A percentile compares a stretch with the other conserved stretches of the same genome.
Conservation (phyloP, 306 rosid genomes). For the Senna tora region DNA sequence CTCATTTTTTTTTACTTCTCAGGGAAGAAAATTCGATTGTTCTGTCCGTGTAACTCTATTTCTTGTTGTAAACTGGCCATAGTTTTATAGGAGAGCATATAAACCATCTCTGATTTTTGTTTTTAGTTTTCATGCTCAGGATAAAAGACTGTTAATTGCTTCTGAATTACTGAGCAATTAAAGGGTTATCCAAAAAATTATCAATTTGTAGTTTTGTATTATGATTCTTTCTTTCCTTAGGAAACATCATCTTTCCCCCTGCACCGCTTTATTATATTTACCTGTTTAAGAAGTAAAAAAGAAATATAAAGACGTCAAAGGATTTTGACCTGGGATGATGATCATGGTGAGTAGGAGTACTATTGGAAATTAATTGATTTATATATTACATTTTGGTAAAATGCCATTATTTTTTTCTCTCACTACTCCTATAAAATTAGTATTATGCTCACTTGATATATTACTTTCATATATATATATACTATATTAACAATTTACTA, state of each 20-base stretch:
- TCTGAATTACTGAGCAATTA: constrained; percentile 10
- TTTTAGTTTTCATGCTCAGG: background rate
- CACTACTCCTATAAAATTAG: too few species aligned
- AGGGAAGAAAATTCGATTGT: constrained; percentile 26
- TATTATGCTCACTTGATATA: too few species aligned
- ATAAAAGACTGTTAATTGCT: constrained; percentile 11
- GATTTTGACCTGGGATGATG: too few species aligned
- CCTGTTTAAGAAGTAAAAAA: background rate
- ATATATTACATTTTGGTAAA: too few species aligned
- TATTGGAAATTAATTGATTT: too few species aligned
- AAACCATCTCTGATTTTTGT: background rate
- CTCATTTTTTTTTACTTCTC: constrained; percentile 32
- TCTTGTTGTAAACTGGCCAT: constrained; percentile 29
- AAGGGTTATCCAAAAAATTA: constrained; percentile 25
- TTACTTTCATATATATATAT: too few species aligned
- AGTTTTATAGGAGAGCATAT: constrained; percentile 6
- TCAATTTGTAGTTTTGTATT: background rate
- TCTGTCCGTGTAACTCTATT: constrained; percentile 39
- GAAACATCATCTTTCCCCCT: background rate
- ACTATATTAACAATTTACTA: too few species aligned
- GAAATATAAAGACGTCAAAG: background rate
- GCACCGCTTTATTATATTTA: background rate
- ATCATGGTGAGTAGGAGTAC: too few species aligned
- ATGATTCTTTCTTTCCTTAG: constrained; percentile 22
- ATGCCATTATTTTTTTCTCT: too few species aligned